Evolutionary conservation across 805 yeast genomes (phyloP).

Genomic region (Candida ascalaphidarum): DNA sequence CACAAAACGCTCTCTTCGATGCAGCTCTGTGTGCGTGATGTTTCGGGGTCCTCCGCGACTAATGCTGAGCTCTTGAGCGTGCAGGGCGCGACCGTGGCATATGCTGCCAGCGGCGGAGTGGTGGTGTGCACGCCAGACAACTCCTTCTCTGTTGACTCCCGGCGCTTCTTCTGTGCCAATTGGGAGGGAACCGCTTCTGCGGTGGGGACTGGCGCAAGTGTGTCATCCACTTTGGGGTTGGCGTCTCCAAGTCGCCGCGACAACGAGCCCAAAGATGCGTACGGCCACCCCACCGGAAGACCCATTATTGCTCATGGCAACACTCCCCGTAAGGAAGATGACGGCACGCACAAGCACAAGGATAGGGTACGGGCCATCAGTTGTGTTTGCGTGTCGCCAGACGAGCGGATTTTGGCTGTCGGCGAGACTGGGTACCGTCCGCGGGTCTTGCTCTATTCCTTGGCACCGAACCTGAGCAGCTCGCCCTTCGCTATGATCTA

Average conservation of each 20-base stretch:
- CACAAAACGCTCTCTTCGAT: no score
- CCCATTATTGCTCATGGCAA: conserved; percentile 17
- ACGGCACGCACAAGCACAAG: conserved; percentile 17
- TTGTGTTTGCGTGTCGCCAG: conserved; percentile 53
- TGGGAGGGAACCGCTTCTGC: conserved; percentile 2
- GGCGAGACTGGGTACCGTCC: conserved; percentile 72
- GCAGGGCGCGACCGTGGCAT: no score
- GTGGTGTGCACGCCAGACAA: conserved; percentile 34
- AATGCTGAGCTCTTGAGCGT: no score
- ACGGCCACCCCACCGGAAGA: conserved; percentile 25
- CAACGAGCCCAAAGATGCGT: conserved; percentile 17
- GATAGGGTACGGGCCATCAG: conserved; percentile 43
- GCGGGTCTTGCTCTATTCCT: conserved; percentile 49
- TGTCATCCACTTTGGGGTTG: no score
- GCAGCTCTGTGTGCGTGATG: no score
- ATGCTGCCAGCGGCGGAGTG: conserved; percentile 54
- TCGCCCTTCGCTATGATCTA: conserved; percentile 45
- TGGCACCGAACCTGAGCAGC: conserved; percentile 38
- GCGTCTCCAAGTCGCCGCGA: neutral
- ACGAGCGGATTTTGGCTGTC: conserved; percentile 46
- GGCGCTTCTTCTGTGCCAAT: conserved; percentile 48
- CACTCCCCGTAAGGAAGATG: conserved; percentile 3
- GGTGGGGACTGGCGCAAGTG: no score
- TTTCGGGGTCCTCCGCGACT: no score
- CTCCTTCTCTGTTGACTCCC: conserved; percentile 14